These are phyloP conservation scores for Xylaria digitata DNA, from an alignment of 2,329 filamentous ascomycete species.

Conservation along the genomic window DNA sequence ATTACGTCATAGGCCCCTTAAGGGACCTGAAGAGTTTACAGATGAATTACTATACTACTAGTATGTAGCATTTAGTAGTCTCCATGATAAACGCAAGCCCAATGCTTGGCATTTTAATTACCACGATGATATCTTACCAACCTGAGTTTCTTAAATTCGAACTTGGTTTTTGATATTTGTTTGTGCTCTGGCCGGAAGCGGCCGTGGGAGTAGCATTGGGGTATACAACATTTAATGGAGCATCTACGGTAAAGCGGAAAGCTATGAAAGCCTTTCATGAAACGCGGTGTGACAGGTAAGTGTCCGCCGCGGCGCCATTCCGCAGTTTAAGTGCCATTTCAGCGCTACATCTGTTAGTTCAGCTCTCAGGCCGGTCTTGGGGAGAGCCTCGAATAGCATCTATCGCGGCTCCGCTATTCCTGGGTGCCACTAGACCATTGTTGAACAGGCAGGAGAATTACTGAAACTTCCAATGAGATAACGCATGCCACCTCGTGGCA, in stretches of 20 bases:
- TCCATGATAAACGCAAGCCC: too few relatives aligned
- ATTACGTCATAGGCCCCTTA: too few relatives aligned
- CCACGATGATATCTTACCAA: neutral
- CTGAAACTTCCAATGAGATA: constrained; percentile 17
- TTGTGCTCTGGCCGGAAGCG: neutral
- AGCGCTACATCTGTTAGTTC: neutral
- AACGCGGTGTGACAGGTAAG: neutral
- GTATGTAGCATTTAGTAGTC: too few relatives aligned
- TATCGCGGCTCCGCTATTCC: constrained; percentile 18
- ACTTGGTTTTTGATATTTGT: neutral
- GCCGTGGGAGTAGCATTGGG: neutral
- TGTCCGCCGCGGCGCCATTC: constrained; percentile 16
- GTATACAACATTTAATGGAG: constrained; percentile 1
- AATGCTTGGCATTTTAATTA: neutral
- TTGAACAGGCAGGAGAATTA: constrained; percentile 30
- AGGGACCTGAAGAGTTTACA: too few relatives aligned
- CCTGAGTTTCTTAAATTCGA: neutral
- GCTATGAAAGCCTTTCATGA: neutral
- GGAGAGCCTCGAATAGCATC: neutral
- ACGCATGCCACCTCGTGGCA: constrained; percentile 4
- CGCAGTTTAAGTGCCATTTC: neutral
- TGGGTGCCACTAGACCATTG: constrained; percentile 18
- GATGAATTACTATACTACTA: too few relatives aligned
- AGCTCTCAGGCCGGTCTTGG: too few relatives aligned
- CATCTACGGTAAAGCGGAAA: neutral